These are phyloP conservation scores for Madurella fahalii DNA, from an alignment of 2,329 filamentous ascomycete genomes.

Conservation along the genomic window DNA sequence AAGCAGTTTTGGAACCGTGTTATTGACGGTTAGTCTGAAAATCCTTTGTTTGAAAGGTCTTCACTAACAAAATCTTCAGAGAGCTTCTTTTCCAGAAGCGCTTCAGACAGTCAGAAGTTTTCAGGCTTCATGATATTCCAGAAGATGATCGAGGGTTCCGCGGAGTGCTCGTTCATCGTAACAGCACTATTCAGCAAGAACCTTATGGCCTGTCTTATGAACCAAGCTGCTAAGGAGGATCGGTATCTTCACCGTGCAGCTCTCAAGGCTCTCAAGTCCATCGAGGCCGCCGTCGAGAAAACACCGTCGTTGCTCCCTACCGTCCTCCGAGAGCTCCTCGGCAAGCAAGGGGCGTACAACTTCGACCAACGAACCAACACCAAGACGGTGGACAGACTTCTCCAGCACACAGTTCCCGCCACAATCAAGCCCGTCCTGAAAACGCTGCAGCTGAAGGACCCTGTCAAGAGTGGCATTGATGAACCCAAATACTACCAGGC, in stretches of 20 bases:
- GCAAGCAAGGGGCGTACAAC: slow-evolving; percentile 65
- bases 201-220: slow-evolving; percentile 74
- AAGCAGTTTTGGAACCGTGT: slow-evolving; percentile 79
- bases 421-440: slow-evolving; percentile 53
- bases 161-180: slow-evolving; percentile 46
- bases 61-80: slow-evolving; percentile 46
- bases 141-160: slow-evolving; percentile 60
- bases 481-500: slow-evolving; percentile 44
- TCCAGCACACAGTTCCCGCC: slow-evolving; percentile 55
- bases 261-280: slow-evolving; percentile 66
- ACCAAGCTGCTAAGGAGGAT: slow-evolving; percentile 74
- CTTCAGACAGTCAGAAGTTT: slow-evolving; percentile 85
- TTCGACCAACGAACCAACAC: slow-evolving; percentile 85
- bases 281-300: slow-evolving; percentile 61
- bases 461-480: slow-evolving; percentile 30
- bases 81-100: slow-evolving; percentile 74
- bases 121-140: slow-evolving; percentile 87
- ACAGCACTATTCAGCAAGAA: slow-evolving; percentile 74
- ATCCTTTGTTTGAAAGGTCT: not conserved
- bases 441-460: slow-evolving; percentile 42
- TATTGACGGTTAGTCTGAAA: slow-evolving; percentile 66
- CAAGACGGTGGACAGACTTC: slow-evolving; percentile 74
- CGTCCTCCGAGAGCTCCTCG: slow-evolving; percentile 65
- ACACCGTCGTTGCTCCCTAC: slow-evolving; percentile 56
- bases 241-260: slow-evolving; percentile 78